Base-by-base conservation (phyloP, 257 asterid species). In the Nicotiana undulata region DNA sequence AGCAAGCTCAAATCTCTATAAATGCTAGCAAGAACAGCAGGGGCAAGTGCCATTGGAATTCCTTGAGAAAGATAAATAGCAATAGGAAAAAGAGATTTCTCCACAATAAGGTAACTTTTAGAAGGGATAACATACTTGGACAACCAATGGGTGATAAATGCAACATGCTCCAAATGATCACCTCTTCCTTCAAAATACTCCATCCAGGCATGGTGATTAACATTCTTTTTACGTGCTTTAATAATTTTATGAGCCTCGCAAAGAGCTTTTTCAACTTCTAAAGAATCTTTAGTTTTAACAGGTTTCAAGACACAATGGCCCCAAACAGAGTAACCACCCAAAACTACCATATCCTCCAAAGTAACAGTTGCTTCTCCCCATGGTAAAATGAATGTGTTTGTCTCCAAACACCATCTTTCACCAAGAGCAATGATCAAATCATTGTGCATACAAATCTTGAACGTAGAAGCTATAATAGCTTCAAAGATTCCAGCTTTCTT, bases 341-440 rank as follows among this genome's bases (percentile, higher is more conserved):
- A 46, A 58, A 83, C 56, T 26, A 63, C 29, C 81, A 83, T 61
- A 75, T 83, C 86, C 28, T 83, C 86, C 56, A 83, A 56, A 31
- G 86, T 80, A 29, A 80, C 24, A 63, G 79, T 53, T 1, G 79
- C 64, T 81, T 75, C 83, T 40, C 86, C 86, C 83, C 86, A 80
- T 4, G 83, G 81, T 37, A 83, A 80, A 24, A 63, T 1, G 6
- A 63, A 75, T 6, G 86, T 83, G 16, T 83, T 79, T 11, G 81
- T 83, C n/a, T 80, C 66, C 16, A 22, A 3, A 6, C 80, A 52
- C 83, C 86, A 83, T 75, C 18, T 80, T 51, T 76, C 72, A 13
- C 59, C 83, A 20, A 83, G 61, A 16, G 67, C 80, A 10, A 75
- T 10, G 9, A 75, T 26, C 77, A 83, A 64, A 24, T 75, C 79